Conservation (phyloP, 1,139 yeast species). For the Candida gigantensis region DNA sequence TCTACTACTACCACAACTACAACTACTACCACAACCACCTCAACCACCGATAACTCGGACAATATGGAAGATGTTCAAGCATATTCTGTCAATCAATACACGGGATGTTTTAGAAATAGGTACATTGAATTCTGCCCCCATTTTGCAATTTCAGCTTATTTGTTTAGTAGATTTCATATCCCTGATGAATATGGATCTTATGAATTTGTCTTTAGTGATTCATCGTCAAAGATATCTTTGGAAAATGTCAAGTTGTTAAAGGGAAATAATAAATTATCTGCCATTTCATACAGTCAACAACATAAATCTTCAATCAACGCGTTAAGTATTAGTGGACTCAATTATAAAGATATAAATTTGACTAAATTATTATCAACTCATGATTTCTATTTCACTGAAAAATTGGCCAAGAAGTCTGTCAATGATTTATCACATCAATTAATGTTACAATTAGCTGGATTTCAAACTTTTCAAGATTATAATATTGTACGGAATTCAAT, state of each 20-base stretch:
- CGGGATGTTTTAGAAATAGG: slow-evolving; percentile 30
- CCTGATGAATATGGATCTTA: slow-evolving; percentile 30
- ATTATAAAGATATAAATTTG: slow-evolving; percentile 23
- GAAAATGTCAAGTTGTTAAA: slow-evolving; percentile 25
- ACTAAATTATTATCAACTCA: slow-evolving; percentile 23
- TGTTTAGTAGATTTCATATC: slow-evolving; percentile 33
- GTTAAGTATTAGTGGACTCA: slow-evolving; percentile 22
- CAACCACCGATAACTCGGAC: too few relatives aligned
- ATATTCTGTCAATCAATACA: too few relatives aligned
- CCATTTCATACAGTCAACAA: slow-evolving; percentile 31
- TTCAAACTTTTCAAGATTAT: slow-evolving; percentile 21
- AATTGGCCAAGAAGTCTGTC: slow-evolving; percentile 16
- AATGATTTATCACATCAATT: slow-evolving; percentile 18
- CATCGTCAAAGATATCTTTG: slow-evolving; percentile 16
- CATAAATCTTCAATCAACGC: slow-evolving; percentile 28
- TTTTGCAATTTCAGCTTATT: slow-evolving; percentile 29
- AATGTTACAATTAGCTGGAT: slow-evolving; percentile 28
- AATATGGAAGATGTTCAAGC: too few relatives aligned
- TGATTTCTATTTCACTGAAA: slow-evolving; percentile 14
- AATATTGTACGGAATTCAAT: slow-evolving; percentile 21
- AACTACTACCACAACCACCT: too few relatives aligned
- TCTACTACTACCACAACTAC: too few relatives aligned
- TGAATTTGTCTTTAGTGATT: slow-evolving; percentile 19
- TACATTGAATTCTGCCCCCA: slow-evolving; percentile 34
- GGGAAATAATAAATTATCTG: slow-evolving; percentile 26